phyloP scores from a whole-genome alignment of 1,284 basidiomycete species.

The Malassezia nana region DNA sequence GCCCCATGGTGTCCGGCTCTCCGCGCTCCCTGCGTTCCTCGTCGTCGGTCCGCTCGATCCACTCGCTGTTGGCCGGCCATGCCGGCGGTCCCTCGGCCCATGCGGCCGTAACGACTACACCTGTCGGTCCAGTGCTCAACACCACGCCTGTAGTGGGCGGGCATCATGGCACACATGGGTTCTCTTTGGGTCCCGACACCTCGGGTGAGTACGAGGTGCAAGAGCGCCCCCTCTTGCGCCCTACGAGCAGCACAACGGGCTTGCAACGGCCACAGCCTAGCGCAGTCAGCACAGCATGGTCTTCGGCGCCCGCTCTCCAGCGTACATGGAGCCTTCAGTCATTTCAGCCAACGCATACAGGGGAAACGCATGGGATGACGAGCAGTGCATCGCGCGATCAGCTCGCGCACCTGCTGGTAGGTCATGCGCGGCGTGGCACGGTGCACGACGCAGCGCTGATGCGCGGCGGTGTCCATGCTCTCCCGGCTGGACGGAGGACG shows the following conservation, averaged over 20 bases:
- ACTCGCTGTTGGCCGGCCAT: not conserved
- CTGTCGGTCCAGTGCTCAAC: slow-evolving; percentile 5
- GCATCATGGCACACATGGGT: not conserved
- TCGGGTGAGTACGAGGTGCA: not conserved
- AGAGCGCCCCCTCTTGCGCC: not conserved
- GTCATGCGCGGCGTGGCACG: not conserved
- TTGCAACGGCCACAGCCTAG: not conserved
- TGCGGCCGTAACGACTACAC: not conserved
- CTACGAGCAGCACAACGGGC: not conserved
- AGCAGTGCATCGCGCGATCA: slow-evolving; percentile 6
- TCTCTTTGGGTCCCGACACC: not conserved
- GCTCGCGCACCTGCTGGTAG: slow-evolving; percentile 5
- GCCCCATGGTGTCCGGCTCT: not conserved
- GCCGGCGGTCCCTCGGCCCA: not conserved
- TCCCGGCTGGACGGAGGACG: not conserved
- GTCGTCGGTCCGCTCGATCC: not conserved
- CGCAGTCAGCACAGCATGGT: not conserved
- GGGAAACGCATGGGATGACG: not conserved
- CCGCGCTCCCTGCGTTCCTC: not conserved
- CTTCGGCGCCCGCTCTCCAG: not conserved
- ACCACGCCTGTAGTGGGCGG: not conserved
- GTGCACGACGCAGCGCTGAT: too few species aligned
- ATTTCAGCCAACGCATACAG: not conserved
- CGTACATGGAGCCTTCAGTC: not conserved
- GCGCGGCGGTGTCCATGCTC: not conserved